phyloP scores from a whole-genome alignment of 805 yeast species.

The Pichia scutulata region DNA sequence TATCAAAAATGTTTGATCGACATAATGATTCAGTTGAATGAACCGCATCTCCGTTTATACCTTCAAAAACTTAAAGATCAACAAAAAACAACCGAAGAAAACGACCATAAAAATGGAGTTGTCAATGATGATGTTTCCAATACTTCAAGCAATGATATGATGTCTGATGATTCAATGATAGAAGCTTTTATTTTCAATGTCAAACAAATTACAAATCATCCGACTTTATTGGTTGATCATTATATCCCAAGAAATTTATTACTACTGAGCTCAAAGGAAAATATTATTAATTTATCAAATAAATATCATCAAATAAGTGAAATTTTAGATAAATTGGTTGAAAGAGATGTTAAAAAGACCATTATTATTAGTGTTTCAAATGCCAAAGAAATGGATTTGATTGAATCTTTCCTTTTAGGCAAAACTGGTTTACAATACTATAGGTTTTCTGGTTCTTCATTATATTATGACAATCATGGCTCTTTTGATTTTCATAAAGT shows the following conservation, averaged over 20 bases:
- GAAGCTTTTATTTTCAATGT: conserved; percentile 39
- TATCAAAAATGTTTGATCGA: conserved; percentile 39
- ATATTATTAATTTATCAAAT: conserved; percentile 46
- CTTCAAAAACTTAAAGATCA: background rate
- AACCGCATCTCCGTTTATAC: conserved; percentile 14
- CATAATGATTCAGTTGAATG: conserved; percentile 37
- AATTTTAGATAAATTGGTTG: conserved; percentile 33
- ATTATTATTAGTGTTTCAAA: conserved; percentile 48
- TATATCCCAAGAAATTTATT: conserved; percentile 65
- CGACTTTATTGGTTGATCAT: conserved; percentile 67
- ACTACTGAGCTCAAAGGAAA: conserved; percentile 55
- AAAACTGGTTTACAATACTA: conserved; percentile 49
- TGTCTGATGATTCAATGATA: conserved; percentile 30
- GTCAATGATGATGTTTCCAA: background rate
- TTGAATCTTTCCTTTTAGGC: conserved; percentile 76
- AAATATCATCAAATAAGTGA: conserved; percentile 51
- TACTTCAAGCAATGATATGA: background rate
- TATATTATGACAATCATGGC: conserved; percentile 31
- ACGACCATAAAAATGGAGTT: background rate
- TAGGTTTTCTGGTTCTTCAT: conserved; percentile 59
- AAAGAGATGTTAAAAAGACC: conserved; percentile 19
- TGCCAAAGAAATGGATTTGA: conserved; percentile 64
- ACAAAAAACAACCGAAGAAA: background rate
- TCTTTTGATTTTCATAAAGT: conserved; percentile 23
- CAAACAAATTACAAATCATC: conserved; percentile 51